Evolutionary conservation across 1,284 basidiomycete genomes (phyloP).

Genomic region (Ustilago shanxiensis): DNA sequence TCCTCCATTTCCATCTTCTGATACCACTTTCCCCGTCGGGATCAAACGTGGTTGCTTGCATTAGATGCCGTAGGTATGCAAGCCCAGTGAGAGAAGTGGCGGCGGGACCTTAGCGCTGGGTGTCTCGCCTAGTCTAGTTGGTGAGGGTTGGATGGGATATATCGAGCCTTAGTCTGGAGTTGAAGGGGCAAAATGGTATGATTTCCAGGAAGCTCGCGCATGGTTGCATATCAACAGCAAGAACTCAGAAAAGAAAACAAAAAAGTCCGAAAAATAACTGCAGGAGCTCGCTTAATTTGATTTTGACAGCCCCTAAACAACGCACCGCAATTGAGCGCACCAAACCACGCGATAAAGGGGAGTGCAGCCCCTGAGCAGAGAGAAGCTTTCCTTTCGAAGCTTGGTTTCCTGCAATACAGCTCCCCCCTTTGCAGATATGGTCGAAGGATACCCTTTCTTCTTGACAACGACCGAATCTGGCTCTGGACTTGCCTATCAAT

Average conservation of each 20-base stretch:
- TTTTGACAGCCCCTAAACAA: conserved; percentile 12
- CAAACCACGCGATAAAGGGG: background rate
- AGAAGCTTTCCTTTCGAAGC: background rate
- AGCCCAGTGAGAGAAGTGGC: background rate
- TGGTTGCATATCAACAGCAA: background rate
- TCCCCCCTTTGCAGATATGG: background rate
- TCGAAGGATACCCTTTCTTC: background rate
- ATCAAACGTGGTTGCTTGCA: background rate
- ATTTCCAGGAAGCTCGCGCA: too few relatives aligned
- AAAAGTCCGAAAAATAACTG: conserved; percentile 11
- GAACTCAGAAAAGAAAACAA: too few relatives aligned
- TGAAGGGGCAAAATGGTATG: background rate
- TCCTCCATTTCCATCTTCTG: background rate
- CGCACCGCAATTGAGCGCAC: background rate
- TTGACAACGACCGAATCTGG: background rate
- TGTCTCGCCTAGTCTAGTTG: background rate
- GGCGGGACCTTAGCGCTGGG: background rate
- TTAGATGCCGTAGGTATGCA: conserved; percentile 1
- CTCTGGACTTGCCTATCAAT: background rate
- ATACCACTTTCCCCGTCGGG: background rate
- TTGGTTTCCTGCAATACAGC: background rate
- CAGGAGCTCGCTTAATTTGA: background rate
- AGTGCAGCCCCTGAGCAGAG: background rate
- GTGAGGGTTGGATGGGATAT: background rate
- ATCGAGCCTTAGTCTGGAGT: background rate